Conservation (phyloP, 108 stramenopile species). For the Cyclotella atomus region DNA sequence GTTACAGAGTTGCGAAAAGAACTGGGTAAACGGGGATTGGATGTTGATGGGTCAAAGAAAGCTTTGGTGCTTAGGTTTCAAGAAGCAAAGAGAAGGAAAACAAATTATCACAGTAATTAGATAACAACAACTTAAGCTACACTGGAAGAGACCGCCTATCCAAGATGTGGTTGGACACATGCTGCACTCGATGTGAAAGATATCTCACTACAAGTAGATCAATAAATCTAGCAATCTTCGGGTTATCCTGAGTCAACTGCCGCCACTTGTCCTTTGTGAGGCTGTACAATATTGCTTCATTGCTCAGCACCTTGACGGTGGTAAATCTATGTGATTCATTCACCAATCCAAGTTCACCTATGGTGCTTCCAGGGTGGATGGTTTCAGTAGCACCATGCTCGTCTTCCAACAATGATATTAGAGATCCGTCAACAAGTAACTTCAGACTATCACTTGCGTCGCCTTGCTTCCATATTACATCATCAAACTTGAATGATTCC, state of each 20-base stretch:
- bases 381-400: slow-evolving; percentile 48
- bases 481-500: slow-evolving; percentile 53
- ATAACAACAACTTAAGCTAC: no score
- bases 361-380: slow-evolving; percentile 34
- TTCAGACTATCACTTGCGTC: slow-evolving; percentile 63
- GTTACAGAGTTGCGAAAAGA: slow-evolving; percentile 11
- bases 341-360: slow-evolving; percentile 33
- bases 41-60: slow-evolving; percentile 28
- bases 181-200: slow-evolving; percentile 64
- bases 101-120: no score
- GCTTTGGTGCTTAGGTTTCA: neutral
- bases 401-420: slow-evolving; percentile 37
- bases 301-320: slow-evolving; percentile 55
- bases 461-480: slow-evolving; percentile 65
- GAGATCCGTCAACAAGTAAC: slow-evolving; percentile 53
- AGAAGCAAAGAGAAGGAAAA: neutral
- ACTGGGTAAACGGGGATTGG: slow-evolving; percentile 10
- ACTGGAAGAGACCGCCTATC: slow-evolving; percentile 67
- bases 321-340: slow-evolving; percentile 56
- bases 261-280: slow-evolving; percentile 54
- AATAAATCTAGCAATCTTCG: slow-evolving; percentile 57
- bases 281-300: slow-evolving; percentile 65
- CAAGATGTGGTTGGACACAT: slow-evolving; percentile 68
- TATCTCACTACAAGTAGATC: slow-evolving; percentile 73
- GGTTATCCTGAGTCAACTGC: slow-evolving; percentile 44